Percentiles rank a stretch among this genome's conserved stretches.
These are phyloP conservation scores for Cyclaneusma minus DNA, from an alignment of 2,329 filamentous ascomycete species.

Conservation along the genomic window DNA sequence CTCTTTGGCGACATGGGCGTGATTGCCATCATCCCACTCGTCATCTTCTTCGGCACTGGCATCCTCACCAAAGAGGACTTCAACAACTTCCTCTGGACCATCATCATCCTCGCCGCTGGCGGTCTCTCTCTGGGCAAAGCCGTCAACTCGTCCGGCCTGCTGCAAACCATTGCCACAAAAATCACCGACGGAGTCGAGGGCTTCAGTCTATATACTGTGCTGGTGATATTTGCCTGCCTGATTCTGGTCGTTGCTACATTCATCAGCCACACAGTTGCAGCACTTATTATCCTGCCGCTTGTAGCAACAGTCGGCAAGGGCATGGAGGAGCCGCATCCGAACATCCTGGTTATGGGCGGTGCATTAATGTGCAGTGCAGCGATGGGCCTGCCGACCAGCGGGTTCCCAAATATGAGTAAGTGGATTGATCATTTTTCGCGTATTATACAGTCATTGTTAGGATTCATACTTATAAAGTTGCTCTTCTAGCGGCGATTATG, in stretches of 20 bases:
- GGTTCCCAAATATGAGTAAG: slow-evolving; percentile 99
- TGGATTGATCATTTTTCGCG: slow-evolving; percentile 15
- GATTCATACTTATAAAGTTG: slow-evolving; percentile 6
- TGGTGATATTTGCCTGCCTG: slow-evolving; percentile 70
- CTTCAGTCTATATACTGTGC: slow-evolving; percentile 70
- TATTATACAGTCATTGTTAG: slow-evolving; percentile 1
- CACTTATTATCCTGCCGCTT: slow-evolving; percentile 83
- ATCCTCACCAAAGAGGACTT: slow-evolving; percentile 98
- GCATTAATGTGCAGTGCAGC: slow-evolving; percentile 96
- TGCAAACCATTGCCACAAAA: slow-evolving; percentile 69
- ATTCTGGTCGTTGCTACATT: slow-evolving; percentile 93
- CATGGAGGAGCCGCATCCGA: slow-evolving; percentile 86
- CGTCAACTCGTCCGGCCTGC: slow-evolving; percentile 79
- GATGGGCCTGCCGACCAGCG: slow-evolving; percentile 90
- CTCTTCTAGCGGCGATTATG: slow-evolving; percentile 75
- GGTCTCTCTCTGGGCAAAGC: slow-evolving; percentile 86
- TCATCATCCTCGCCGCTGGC: slow-evolving; percentile 93
- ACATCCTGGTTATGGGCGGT: slow-evolving; percentile 85
- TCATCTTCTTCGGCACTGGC: slow-evolving; percentile 91
- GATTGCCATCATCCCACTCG: slow-evolving; percentile 87
- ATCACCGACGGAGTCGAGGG: slow-evolving; percentile 64
- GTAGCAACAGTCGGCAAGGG: slow-evolving; percentile 70
- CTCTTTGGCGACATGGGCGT: slow-evolving; percentile 97
- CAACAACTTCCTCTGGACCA: slow-evolving; percentile 99
- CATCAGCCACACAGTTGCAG: slow-evolving; percentile 93